Conservation (phyloP, 108 stramenopile genomes). For the Nannochloropsis oceanica region DNA sequence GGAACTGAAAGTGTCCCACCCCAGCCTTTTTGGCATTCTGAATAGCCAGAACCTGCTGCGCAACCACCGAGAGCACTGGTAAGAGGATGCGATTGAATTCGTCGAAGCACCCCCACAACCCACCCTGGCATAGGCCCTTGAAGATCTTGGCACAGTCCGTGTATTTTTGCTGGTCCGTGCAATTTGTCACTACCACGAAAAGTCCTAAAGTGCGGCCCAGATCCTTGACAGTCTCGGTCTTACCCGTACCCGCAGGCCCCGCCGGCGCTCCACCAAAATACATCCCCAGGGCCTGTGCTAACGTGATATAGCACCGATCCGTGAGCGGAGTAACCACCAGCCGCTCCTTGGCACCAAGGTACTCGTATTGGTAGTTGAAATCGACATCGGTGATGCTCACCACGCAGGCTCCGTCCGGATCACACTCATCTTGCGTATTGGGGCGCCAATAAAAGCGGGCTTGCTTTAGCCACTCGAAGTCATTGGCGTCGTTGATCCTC, state of each 20-base stretch:
- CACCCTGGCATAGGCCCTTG: constrained; percentile 75
- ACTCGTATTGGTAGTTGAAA: constrained; percentile 81
- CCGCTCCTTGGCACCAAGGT: constrained; percentile 77
- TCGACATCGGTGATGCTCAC: constrained; percentile 71
- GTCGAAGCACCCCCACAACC: constrained; percentile 82
- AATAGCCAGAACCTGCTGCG: constrained; percentile 66
- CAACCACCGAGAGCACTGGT: constrained; percentile 76
- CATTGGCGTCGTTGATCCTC: constrained; percentile 62
- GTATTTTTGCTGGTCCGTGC: constrained; percentile 76
- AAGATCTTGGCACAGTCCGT: constrained; percentile 81
- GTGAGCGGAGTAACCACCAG: constrained; percentile 76
- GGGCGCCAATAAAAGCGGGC: constrained; percentile 76
- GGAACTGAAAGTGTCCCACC: constrained; percentile 57
- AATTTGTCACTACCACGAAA: constrained; percentile 76
- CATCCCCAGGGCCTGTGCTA: constrained; percentile 80
- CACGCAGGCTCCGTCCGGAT: constrained; percentile 55
- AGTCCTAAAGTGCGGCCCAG: constrained; percentile 69
- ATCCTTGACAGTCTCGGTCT: constrained; percentile 45
- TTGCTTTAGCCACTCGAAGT: constrained; percentile 84
- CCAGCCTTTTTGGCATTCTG: constrained; percentile 75
- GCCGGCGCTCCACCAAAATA: constrained; percentile 82
- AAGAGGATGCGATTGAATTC: constrained; percentile 82
- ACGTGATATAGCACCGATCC: constrained; percentile 79
- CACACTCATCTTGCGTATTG: constrained; percentile 54
- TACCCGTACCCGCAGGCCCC: constrained; percentile 78